phyloP scores from a whole-genome alignment of 2,329 filamentous ascomycete species.

The Coniochaeta hoffmannii region DNA sequence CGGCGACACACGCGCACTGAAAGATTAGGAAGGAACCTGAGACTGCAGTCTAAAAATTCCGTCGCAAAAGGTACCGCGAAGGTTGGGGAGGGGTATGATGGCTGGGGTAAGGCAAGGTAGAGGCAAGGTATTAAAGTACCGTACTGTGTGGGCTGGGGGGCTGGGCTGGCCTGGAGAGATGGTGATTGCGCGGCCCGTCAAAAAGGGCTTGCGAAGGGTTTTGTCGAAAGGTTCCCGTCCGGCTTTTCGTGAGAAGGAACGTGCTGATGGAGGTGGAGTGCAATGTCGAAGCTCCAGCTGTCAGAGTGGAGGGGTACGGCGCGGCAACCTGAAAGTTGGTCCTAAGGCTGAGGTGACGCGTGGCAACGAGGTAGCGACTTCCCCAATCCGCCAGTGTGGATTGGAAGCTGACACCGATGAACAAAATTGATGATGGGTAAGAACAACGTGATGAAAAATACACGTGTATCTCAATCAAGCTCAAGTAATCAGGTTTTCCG shows the following conservation, averaged over 20 bases:
- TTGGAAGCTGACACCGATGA: not conserved
- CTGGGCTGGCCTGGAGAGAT: conserved; percentile 10
- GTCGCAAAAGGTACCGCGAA: not conserved
- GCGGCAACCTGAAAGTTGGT: no score
- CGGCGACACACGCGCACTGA: not conserved
- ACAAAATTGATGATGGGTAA: not conserved
- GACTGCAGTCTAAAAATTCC: not conserved
- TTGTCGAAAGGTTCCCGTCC: not conserved
- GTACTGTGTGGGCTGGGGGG: conserved; percentile 5
- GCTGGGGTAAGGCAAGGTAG: conserved; percentile 1
- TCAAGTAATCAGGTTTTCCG: not conserved
- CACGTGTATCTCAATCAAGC: not conserved
- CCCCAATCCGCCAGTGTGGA: not conserved
- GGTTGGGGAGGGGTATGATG: not conserved
- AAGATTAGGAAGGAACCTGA: conserved; percentile 2
- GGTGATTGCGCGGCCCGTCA: not conserved
- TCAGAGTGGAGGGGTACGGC: not conserved
- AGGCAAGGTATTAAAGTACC: no score
- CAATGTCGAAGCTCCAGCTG: not conserved
- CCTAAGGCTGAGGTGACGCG: not conserved
- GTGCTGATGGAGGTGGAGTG: not conserved
- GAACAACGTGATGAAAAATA: not conserved
- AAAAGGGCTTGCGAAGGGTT: not conserved
- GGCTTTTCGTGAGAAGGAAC: not conserved
- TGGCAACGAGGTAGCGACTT: not conserved